Percentiles rank a stretch among this genome's conserved stretches.
These are phyloP conservation scores for Gracilaria caudata DNA, from an alignment of 23 red algal species.

Conservation along the genomic window DNA sequence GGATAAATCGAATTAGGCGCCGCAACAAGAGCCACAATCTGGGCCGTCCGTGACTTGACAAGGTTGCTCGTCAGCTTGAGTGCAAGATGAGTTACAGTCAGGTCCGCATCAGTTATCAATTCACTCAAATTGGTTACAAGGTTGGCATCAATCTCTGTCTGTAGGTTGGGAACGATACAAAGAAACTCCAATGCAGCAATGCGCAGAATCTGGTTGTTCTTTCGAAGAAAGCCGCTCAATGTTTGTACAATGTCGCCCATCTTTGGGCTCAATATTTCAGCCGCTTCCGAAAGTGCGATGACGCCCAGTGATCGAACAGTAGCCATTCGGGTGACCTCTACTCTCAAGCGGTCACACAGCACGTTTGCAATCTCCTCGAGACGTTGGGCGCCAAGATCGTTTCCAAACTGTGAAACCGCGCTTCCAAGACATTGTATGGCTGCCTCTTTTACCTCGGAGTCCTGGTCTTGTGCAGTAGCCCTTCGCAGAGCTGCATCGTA, in stretches of 20 bases:
- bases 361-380: conserved; percentile 39
- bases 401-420: conserved; percentile 48
- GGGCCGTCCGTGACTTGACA: conserved; percentile 46
- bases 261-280: conserved; percentile 21
- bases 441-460: conserved; percentile 88
- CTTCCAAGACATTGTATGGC: conserved; percentile 63
- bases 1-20: conserved; percentile 38
- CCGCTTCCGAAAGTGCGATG: conserved; percentile 49
- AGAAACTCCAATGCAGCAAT: conserved; percentile 69
- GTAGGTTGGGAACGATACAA: conserved; percentile 31
- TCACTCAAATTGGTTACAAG: conserved; percentile 57
- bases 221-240: conserved; percentile 62
- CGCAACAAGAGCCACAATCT: conserved; percentile 23
- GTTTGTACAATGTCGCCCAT: conserved; percentile 44
- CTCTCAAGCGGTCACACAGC: conserved; percentile 58
- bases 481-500: conserved; percentile 71
- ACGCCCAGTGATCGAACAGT: conserved; percentile 49
- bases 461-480: conserved; percentile 76
- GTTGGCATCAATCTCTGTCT: conserved; percentile 40
- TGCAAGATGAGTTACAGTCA: conserved; percentile 56
- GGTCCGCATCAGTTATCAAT: conserved; percentile 67
- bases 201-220: conserved; percentile 74
- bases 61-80: conserved; percentile 61
- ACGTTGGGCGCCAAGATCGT: conserved; percentile 56
- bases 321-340: conserved; percentile 59